Evolutionary conservation across 2,329 filamentous ascomycete species (phyloP).

Genomic region (Fonsecaea erecta): DNA sequence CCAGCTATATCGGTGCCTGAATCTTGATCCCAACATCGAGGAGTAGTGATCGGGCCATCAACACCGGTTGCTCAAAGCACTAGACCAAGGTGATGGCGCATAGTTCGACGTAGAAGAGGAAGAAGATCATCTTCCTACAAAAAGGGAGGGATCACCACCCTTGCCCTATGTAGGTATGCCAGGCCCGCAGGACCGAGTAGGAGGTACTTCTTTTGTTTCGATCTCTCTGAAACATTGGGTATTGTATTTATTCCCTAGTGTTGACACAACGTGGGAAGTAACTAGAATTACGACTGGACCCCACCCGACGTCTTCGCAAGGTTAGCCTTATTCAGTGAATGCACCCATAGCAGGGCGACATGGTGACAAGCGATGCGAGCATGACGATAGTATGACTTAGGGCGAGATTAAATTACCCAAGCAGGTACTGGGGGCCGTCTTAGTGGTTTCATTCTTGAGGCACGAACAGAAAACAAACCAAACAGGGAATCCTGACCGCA

Average conservation of each 20-base stretch:
- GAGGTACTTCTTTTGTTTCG: too few relatives aligned
- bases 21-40: not conserved
- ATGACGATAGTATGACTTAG: not conserved
- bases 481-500: not conserved
- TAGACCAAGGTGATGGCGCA: not conserved
- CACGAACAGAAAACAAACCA: not conserved
- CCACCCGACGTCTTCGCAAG: not conserved
- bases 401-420: not conserved
- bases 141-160: not conserved
- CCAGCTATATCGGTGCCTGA: not conserved
- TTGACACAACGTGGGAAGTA: too few relatives aligned
- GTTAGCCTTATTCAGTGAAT: not conserved
- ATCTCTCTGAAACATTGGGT: not conserved
- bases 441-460: not conserved
- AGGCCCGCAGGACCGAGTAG: not conserved
- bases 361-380: not conserved
- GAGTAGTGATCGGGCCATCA: not conserved
- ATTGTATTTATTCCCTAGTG: too few relatives aligned
- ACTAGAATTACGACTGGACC: not conserved
- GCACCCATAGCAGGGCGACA: not conserved
- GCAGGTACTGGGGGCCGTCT: not conserved
- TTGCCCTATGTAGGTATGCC: not conserved
- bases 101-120: not conserved
- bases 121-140: not conserved
- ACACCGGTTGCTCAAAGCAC: not conserved